Conservation (phyloP, 441 rosid genomes). For the Capsella rubella region DNA sequence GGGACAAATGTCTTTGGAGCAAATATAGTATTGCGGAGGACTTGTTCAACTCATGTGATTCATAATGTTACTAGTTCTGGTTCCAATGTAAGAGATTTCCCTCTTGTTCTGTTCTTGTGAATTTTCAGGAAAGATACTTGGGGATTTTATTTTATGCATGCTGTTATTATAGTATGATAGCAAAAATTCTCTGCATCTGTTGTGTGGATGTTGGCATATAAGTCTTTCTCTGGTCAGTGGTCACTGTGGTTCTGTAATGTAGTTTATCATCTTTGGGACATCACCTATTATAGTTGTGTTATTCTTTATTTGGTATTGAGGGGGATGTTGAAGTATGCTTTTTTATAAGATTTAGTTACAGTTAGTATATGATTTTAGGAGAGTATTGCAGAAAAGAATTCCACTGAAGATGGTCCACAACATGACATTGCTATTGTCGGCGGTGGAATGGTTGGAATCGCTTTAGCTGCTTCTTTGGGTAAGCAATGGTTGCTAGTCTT, state of each 20-base stretch:
- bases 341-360: slow-evolving; percentile 14
- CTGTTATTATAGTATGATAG: background rate
- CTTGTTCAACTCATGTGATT: slow-evolving; percentile 46
- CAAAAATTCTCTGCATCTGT: background rate
- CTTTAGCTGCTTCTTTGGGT: slow-evolving; percentile 95
- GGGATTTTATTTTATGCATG: background rate
- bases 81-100: slow-evolving; percentile 46
- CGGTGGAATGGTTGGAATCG: slow-evolving; percentile 98
- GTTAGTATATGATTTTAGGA: slow-evolving; percentile 44
- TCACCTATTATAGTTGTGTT: background rate
- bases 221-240: background rate
- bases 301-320: background rate
- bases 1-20: slow-evolving; percentile 42
- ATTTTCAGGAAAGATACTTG: slow-evolving; percentile 3
- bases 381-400: slow-evolving; percentile 43
- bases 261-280: slow-evolving; percentile 19
- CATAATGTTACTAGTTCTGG: slow-evolving; percentile 31
- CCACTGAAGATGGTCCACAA: slow-evolving; percentile 45
- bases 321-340: slow-evolving; percentile 17
- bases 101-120: background rate
- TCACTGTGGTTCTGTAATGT: background rate
- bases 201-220: slow-evolving; percentile 2
- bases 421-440: slow-evolving; percentile 94
- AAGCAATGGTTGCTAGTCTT: slow-evolving; percentile 17
- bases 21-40: slow-evolving; percentile 42